phyloP scores from a whole-genome alignment of 2,329 filamentous ascomycete species.

The Claviceps pusilla region DNA sequence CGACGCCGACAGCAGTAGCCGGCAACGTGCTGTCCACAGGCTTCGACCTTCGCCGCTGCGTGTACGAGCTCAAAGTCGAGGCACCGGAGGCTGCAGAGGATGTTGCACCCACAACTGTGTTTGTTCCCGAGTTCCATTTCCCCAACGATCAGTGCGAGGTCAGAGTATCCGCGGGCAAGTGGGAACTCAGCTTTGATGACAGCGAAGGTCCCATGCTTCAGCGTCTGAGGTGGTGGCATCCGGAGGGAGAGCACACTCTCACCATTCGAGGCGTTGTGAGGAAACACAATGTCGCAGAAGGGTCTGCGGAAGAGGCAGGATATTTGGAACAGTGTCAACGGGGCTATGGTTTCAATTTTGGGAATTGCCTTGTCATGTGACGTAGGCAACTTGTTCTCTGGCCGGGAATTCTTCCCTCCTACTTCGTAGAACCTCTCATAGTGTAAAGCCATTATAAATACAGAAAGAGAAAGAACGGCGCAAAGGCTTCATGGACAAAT shows the following conservation, averaged over 20 bases:
- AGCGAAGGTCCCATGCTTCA: conserved; percentile 56
- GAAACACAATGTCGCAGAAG: conserved; percentile 40
- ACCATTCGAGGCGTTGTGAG: conserved; percentile 60
- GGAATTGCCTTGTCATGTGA: conserved; percentile 39
- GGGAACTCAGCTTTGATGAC: conserved; percentile 66
- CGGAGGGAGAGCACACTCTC: conserved; percentile 66
- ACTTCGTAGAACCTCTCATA: background rate
- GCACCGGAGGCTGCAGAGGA: conserved; percentile 44
- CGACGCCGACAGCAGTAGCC: conserved; percentile 60
- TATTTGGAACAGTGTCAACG: conserved; percentile 58
- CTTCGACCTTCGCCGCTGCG: conserved; percentile 69
- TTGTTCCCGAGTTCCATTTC: conserved; percentile 85
- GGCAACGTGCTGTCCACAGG: conserved; percentile 57
- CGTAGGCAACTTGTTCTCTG: too few species aligned
- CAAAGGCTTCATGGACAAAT: too few species aligned
- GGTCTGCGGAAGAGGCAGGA: conserved; percentile 54
- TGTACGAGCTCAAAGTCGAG: conserved; percentile 57
- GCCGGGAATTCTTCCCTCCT: background rate
- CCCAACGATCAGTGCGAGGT: conserved; percentile 58
- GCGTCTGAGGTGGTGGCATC: conserved; percentile 83
- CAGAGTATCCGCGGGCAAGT: conserved; percentile 71
- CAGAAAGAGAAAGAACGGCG: background rate
- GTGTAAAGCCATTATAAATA: background rate
- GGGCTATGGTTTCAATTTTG: conserved; percentile 28
- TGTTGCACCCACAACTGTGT: conserved; percentile 63